Percentiles rank a stretch among this genome's conserved stretches.
Conservation (phyloP, 495 filamentous ascomycete genomes). For the Penicillium bovifimosum region DNA sequence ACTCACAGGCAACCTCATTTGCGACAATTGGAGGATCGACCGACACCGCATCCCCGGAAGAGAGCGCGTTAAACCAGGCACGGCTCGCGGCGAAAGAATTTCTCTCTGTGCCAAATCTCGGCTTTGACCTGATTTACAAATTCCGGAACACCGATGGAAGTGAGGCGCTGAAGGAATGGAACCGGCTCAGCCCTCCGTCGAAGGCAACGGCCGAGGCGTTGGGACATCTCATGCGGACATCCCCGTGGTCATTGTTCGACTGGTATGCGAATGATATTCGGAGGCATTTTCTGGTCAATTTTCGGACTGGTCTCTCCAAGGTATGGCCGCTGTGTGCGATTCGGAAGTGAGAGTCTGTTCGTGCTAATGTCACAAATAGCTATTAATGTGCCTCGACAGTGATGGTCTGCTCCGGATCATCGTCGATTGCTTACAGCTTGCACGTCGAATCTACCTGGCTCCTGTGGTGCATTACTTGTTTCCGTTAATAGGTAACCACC, state of each 20-base stretch:
- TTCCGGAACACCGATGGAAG: slow-evolving; percentile 23
- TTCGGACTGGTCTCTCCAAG: slow-evolving; percentile 32
- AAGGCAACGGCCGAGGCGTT: slow-evolving; percentile 33
- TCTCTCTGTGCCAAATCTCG: slow-evolving; percentile 49
- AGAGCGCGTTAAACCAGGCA: slow-evolving; percentile 58
- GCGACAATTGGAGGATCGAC: not conserved
- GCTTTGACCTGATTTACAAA: slow-evolving; percentile 23
- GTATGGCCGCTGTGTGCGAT: slow-evolving; percentile 21
- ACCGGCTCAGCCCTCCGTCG: slow-evolving; percentile 27
- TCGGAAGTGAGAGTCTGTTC: not conserved
- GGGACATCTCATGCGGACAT: slow-evolving; percentile 30
- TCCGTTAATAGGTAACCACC: slow-evolving; percentile 26
- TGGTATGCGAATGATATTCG: slow-evolving; percentile 52
- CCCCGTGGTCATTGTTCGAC: slow-evolving; percentile 30
- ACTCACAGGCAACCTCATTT: slow-evolving; percentile 13
- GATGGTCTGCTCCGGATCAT: slow-evolving; percentile 34
- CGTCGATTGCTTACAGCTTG: slow-evolving; percentile 39
- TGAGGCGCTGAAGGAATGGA: slow-evolving; percentile 27
- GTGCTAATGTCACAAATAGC: slow-evolving; percentile 24
- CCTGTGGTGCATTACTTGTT: slow-evolving; percentile 40
- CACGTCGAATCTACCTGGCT: slow-evolving; percentile 41
- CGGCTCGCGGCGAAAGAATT: slow-evolving; percentile 63
- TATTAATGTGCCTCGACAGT: slow-evolving; percentile 19
- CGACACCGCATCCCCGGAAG: slow-evolving; percentile 36
- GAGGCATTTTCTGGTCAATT: slow-evolving; percentile 45